phyloP scores from a whole-genome alignment of 305 asterid genomes.

The Withania somnifera region DNA sequence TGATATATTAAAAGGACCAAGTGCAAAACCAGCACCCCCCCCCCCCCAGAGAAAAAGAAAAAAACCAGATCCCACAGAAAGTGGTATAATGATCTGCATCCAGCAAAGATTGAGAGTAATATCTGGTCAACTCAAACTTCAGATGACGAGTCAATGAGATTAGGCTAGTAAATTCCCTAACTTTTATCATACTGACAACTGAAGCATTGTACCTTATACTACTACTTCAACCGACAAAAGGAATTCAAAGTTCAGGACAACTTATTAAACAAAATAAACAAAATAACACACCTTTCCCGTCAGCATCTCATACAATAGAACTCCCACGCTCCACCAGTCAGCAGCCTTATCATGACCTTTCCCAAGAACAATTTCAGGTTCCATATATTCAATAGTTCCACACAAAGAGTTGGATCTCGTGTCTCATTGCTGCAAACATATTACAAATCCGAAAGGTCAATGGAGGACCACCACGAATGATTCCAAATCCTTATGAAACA shows the following conservation, averaged over 20 bases:
- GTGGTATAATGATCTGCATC: background rate
- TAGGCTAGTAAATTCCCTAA: background rate
- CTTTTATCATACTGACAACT: background rate
- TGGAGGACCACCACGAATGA: background rate
- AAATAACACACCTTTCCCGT: slow-evolving; percentile 61
- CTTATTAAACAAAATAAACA: background rate
- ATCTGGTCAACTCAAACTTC: background rate
- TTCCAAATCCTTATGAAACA: background rate
- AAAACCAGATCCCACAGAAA: background rate
- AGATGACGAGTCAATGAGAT: background rate
- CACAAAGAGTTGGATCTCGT: slow-evolving; percentile 78
- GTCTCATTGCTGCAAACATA: slow-evolving; percentile 31
- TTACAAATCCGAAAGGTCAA: background rate
- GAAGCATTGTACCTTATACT: background rate
- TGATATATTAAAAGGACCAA: background rate
- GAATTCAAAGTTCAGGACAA: background rate
- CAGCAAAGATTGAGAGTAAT: background rate
- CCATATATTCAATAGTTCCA: slow-evolving; percentile 90
- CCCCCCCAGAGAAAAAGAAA: too few relatives aligned
- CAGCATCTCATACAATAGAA: slow-evolving; percentile 83
- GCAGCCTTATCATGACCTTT: slow-evolving; percentile 95
- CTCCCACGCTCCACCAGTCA: slow-evolving; percentile 97
- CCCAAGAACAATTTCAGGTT: slow-evolving; percentile 79
- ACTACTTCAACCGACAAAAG: background rate
- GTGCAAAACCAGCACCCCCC: background rate